These are phyloP conservation scores for Aspergillus pseudoglaucus DNA, from an alignment of 2,329 filamentous ascomycete genomes.

Conservation along the genomic window DNA sequence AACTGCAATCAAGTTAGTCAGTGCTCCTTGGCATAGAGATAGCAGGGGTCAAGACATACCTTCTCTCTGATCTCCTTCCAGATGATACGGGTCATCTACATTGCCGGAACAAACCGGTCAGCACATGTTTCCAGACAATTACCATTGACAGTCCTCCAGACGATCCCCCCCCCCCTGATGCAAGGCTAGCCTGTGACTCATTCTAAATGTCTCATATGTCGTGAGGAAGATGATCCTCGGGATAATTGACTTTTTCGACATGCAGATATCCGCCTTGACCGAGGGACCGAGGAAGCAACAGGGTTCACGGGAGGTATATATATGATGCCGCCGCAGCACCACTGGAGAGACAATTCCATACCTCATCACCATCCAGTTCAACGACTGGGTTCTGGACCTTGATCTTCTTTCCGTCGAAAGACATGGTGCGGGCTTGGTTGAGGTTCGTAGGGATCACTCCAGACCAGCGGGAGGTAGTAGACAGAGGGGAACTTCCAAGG, in stretches of 20 bases:
- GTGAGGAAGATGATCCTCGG: slow-evolving; percentile 9
- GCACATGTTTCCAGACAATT: slow-evolving; percentile 7
- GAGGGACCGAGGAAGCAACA: neutral
- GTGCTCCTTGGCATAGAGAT: too few species aligned
- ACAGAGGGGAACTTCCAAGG: slow-evolving; percentile 14
- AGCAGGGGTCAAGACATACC: slow-evolving; percentile 30
- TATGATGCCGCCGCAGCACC: neutral
- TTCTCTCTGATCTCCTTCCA: slow-evolving; percentile 99
- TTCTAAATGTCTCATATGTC: neutral
- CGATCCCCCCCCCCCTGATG: too few species aligned
- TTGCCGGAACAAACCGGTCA: slow-evolving; percentile 11
- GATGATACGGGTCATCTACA: slow-evolving; percentile 94
- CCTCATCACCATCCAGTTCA: slow-evolving; percentile 81
- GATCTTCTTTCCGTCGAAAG: slow-evolving; percentile 66
- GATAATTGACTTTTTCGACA: slow-evolving; percentile 21
- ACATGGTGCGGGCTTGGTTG: slow-evolving; percentile 41
- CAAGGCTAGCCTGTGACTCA: too few species aligned
- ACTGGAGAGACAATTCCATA: slow-evolving; percentile 17
- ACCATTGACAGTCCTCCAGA: too few species aligned
- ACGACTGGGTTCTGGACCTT: slow-evolving; percentile 99
- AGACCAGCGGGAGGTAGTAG: slow-evolving; percentile 25
- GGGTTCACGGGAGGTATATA: neutral
- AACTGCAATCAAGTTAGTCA: slow-evolving; percentile 47
- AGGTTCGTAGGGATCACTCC: slow-evolving; percentile 21
- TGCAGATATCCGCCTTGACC: slow-evolving; percentile 5